Percentiles rank a stretch among this genome's conserved stretches.
phyloP scores from a whole-genome alignment of 106 monocot genomes.

The Triglochin maritima region DNA sequence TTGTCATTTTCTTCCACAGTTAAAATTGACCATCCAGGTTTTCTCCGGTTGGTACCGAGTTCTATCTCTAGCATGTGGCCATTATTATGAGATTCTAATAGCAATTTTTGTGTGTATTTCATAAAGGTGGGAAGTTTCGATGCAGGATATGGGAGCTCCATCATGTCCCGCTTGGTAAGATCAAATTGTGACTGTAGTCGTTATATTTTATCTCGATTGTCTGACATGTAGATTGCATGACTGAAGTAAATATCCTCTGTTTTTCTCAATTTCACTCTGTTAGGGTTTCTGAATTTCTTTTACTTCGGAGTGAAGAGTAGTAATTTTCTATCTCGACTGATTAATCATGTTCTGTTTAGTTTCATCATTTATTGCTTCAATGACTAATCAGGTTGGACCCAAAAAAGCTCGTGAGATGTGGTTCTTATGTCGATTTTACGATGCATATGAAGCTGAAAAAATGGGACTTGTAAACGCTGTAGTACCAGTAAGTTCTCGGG shows the following conservation, averaged over 20 bases:
- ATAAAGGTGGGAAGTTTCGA: constrained; percentile 91
- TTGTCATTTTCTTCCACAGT: too few relatives aligned
- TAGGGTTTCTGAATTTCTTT: too few relatives aligned
- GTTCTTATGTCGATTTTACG: constrained; percentile 68
- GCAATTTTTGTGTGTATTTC: not conserved
- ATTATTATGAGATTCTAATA: not conserved
- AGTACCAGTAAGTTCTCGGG: constrained; percentile 47
- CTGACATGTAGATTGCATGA: too few relatives aligned
- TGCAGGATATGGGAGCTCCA: constrained; percentile 95
- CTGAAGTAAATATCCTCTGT: too few relatives aligned
- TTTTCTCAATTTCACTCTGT: too few relatives aligned
- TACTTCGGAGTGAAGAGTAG: too few relatives aligned
- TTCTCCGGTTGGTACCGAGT: too few relatives aligned
- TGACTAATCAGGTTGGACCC: constrained; percentile 57
- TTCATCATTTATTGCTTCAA: not conserved
- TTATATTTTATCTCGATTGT: too few relatives aligned
- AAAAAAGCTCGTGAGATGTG: constrained; percentile 98
- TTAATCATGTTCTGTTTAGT: too few relatives aligned
- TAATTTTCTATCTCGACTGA: too few relatives aligned
- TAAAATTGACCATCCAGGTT: too few relatives aligned
- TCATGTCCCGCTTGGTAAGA: constrained; percentile 95
- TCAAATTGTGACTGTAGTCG: constrained; percentile 2
- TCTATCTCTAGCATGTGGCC: too few relatives aligned
- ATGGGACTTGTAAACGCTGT: constrained; percentile 80
- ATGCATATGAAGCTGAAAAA: constrained; percentile 80